These are phyloP conservation scores for Tilletia indica DNA, from an alignment of 1,284 basidiomycete species.

Conservation along the genomic window DNA sequence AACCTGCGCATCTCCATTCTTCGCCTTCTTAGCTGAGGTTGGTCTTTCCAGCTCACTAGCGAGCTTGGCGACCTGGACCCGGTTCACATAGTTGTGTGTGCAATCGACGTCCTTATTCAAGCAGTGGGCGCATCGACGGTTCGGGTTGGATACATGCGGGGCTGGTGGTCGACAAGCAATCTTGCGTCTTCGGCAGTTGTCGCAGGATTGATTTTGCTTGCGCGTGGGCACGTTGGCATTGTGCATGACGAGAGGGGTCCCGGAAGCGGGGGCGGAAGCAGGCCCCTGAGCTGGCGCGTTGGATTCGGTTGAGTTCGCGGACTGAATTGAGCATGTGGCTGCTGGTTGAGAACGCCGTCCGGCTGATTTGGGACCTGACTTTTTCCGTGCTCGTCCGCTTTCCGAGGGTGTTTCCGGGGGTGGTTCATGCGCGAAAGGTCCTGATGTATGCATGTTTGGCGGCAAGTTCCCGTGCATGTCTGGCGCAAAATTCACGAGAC, in stretches of 20 bases:
- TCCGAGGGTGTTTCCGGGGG: too few relatives aligned
- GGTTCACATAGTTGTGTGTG: constrained; percentile 44
- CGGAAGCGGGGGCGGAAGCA: too few relatives aligned
- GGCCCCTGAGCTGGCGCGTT: too few relatives aligned
- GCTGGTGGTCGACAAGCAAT: constrained; percentile 34
- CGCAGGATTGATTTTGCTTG: constrained; percentile 48
- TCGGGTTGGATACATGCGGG: constrained; percentile 25
- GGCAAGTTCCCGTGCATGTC: too few relatives aligned
- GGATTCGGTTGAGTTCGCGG: too few relatives aligned
- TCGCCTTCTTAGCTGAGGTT: constrained; percentile 24
- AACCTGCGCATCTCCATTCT: constrained; percentile 26
- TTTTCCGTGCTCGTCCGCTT: too few relatives aligned
- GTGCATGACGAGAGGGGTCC: background rate
- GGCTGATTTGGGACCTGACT: too few relatives aligned
- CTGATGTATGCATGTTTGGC: background rate
- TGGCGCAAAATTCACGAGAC: too few relatives aligned
- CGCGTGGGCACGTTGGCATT: constrained; percentile 28
- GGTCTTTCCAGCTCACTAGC: constrained; percentile 20
- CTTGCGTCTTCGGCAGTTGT: constrained; percentile 45
- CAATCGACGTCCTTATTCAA: constrained; percentile 45
- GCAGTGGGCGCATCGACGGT: constrained; percentile 44
- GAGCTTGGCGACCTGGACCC: constrained; percentile 40
- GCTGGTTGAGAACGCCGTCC: too few relatives aligned
- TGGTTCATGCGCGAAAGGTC: background rate
- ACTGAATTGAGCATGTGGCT: too few relatives aligned